Conservation (phyloP, 441 rosid species). For the Gossypium davidsonii region DNA sequence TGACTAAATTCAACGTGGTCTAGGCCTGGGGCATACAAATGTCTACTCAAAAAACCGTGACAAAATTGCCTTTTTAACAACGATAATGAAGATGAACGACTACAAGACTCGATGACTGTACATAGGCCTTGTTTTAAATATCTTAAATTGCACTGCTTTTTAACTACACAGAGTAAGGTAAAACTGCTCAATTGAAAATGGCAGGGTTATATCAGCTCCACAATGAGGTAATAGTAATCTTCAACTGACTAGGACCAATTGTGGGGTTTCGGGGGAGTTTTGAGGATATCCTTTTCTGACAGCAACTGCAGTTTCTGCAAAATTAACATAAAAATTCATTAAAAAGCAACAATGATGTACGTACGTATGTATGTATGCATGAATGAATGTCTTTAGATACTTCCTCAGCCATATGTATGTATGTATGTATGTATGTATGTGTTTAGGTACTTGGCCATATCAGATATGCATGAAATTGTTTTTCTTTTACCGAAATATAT, state of each 20-base stretch:
- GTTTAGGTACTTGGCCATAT: too few relatives aligned
- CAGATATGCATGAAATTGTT: background rate
- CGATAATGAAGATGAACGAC: background rate
- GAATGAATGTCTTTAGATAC: background rate
- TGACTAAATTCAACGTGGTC: too few relatives aligned
- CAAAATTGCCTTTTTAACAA: background rate
- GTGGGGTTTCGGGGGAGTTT: constrained; percentile 13
- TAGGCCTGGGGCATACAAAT: background rate
- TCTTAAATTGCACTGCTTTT: background rate
- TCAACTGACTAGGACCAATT: background rate
- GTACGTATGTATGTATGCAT: background rate
- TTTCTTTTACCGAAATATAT: constrained; percentile 43
- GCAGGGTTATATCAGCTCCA: background rate
- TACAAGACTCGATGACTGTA: constrained; percentile 2
- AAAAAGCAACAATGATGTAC: background rate
- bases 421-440: too few relatives aligned
- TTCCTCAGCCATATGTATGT: too few relatives aligned
- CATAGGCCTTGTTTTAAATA: background rate
- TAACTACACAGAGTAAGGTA: background rate
- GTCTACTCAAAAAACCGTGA: background rate
- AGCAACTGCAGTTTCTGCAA: constrained; percentile 50
- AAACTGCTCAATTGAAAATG: background rate
- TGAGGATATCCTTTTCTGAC: constrained; percentile 26
- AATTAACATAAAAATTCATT: background rate
- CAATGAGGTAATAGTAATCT: background rate